These are phyloP conservation scores for Peronospora farinosa DNA, from an alignment of 352 stramenopile species.

Conservation along the genomic window DNA sequence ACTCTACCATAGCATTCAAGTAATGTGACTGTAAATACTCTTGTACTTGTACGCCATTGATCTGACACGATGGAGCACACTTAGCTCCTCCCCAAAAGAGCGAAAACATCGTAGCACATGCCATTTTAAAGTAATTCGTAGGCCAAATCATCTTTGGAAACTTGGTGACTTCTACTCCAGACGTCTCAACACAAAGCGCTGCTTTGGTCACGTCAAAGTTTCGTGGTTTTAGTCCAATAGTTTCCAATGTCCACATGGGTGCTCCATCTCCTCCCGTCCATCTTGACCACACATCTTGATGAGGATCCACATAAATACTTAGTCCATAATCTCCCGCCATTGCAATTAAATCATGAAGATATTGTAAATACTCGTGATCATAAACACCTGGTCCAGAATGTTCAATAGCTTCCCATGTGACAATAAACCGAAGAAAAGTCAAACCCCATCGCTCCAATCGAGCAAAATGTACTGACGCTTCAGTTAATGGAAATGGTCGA, in stretches of 20 bases:
- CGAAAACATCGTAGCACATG: constrained; percentile 88
- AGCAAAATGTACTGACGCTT: constrained; percentile 74
- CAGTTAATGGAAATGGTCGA: constrained; percentile 76
- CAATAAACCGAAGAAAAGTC: constrained; percentile 75
- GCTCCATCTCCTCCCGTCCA: constrained; percentile 87
- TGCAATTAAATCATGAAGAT: constrained; percentile 57
- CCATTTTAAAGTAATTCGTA: constrained; percentile 89
- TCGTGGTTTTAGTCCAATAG: constrained; percentile 65
- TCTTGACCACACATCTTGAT: constrained; percentile 90
- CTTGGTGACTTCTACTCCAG: constrained; percentile 23
- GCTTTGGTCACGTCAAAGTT: constrained; percentile 71
- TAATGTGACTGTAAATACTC: constrained; percentile 86
- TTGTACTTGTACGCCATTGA: constrained; percentile 78
- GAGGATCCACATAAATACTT: constrained; percentile 85
- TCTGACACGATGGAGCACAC: constrained; percentile 59
- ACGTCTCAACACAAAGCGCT: constrained; percentile 68
- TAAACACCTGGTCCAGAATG: constrained; percentile 77
- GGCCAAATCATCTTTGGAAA: constrained; percentile 91
- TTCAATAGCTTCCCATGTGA: constrained; percentile 89
- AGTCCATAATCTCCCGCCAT: constrained; percentile 63
- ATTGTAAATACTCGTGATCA: constrained; percentile 79
- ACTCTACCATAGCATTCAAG: constrained; percentile 57
- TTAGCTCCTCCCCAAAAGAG: constrained; percentile 81
- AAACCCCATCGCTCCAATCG: constrained; percentile 79
- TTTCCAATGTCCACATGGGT: constrained; percentile 85